Conservation (phyloP, 768 basidiomycete genomes). For the Coprinopsis strossmayeri region DNA sequence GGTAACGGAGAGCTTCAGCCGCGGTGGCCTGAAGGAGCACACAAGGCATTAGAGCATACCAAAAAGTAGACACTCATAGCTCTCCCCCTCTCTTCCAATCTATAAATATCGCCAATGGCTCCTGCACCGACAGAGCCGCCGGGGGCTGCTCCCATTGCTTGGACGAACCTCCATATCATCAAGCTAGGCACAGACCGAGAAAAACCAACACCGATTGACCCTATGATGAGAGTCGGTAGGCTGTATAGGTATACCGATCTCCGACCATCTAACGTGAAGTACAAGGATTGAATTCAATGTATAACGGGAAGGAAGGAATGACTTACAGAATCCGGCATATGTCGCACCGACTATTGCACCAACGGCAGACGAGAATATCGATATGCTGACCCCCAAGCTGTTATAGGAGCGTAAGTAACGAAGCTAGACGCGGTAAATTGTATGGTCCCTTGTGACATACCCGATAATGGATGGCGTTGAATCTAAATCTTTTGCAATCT, state of each 20-base stretch:
- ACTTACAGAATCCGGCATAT: conserved; percentile 34
- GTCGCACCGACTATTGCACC: conserved; percentile 28
- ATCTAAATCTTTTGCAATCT: conserved; percentile 59
- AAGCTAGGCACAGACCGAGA: conserved; percentile 38
- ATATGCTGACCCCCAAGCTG: conserved; percentile 31
- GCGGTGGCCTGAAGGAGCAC: background rate
- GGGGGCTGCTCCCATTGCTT: conserved; percentile 58
- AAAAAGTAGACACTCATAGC: conserved; percentile 56
- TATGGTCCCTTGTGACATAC: conserved; percentile 23
- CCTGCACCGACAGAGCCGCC: conserved; percentile 49
- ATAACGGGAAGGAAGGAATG: background rate
- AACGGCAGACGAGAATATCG: conserved; percentile 25
- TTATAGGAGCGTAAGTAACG: too few species aligned
- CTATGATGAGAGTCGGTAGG: conserved; percentile 52
- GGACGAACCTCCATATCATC: conserved; percentile 57
- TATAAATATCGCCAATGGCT: conserved; percentile 63
- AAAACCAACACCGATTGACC: conserved; percentile 52
- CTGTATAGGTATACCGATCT: conserved; percentile 50
- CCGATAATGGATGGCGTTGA: conserved; percentile 53
- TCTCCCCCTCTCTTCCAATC: conserved; percentile 50
- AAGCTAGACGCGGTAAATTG: background rate
- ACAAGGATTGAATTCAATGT: conserved; percentile 9
- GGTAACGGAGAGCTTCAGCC: background rate
- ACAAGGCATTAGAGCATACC: conserved; percentile 30
- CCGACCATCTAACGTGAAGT: conserved; percentile 47